Evolutionary conservation across 2,329 filamentous ascomycete genomes (phyloP).

Genomic region (Rhinocladiella similis): DNA sequence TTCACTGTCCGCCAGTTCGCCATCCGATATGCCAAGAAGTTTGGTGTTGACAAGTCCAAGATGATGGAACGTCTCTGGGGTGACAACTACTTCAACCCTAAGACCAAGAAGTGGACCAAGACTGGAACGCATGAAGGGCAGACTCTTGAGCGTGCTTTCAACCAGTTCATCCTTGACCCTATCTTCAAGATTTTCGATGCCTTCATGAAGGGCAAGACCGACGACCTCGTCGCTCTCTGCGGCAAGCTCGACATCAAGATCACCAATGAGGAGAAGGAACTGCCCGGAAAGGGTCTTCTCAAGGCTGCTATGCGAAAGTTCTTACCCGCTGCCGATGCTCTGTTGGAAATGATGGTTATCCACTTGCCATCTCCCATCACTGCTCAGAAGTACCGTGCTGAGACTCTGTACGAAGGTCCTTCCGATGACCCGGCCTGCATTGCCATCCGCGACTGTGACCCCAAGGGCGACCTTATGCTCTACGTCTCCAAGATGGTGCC

Average conservation of each 20-base stretch:
- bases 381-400: constrained; percentile 95
- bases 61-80: constrained; percentile 99
- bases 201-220: constrained; percentile 99
- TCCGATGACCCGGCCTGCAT: constrained; percentile 87
- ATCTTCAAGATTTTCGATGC: constrained; percentile 98
- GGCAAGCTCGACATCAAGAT: constrained; percentile 97
- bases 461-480: constrained; percentile 97
- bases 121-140: constrained; percentile 79
- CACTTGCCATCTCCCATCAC: constrained; percentile 95
- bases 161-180: constrained; percentile 98
- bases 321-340: constrained; percentile 95
- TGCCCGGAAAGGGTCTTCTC: constrained; percentile 96
- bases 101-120: constrained; percentile 99
- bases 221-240: constrained; percentile 78
- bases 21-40: constrained; percentile 96
- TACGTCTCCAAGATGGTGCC: constrained; percentile 99
- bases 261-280: constrained; percentile 77
- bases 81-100: constrained; percentile 99
- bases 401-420: constrained; percentile 99
- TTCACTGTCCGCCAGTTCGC: constrained; percentile 99
- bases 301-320: constrained; percentile 99
- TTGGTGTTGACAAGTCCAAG: constrained; percentile 99
- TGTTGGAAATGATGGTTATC: constrained; percentile 99
- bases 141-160: constrained; percentile 95
- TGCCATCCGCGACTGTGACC: constrained; percentile 97